Evolutionary conservation across 345 rosid genomes (phyloP).

Genomic region (Hibiscus tridactylites): DNA sequence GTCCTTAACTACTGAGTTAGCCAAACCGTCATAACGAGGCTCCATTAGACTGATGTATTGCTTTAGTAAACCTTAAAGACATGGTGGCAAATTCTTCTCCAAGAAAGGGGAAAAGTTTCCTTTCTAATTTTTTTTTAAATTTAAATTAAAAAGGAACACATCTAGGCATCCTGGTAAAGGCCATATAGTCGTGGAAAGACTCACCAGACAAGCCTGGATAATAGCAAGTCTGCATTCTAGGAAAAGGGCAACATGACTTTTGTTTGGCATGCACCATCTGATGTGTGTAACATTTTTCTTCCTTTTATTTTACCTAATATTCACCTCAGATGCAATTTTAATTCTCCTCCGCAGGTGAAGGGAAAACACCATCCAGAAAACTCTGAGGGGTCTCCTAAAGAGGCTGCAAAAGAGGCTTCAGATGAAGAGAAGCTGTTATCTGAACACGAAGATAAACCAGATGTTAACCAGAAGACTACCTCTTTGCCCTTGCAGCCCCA

Average conservation of each 20-base stretch:
- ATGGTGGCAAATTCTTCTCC: neutral
- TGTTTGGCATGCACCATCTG: neutral
- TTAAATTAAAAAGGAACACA: neutral
- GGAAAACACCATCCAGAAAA: conserved; percentile 36
- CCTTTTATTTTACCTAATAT: neutral
- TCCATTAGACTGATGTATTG: neutral
- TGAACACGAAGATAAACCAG: conserved; percentile 24
- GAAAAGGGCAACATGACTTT: neutral
- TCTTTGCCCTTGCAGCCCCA: conserved; percentile 31
- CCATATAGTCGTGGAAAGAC: neutral
- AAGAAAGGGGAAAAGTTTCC: neutral
- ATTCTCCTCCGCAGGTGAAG: conserved; percentile 45
- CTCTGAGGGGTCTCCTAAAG: conserved; percentile 39
- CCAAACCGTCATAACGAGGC: neutral
- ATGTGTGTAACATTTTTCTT: neutral
- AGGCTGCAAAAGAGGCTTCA: conserved; percentile 37
- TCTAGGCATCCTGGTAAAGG: neutral
- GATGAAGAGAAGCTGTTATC: conserved; percentile 41
- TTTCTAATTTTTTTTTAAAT: neutral
- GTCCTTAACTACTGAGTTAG: neutral
- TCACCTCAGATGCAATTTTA: neutral
- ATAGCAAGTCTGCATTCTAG: neutral
- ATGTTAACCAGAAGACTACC: conserved; percentile 32
- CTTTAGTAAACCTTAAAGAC: neutral
- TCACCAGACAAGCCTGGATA: neutral